Base-by-base conservation (phyloP, 306 rosid species). In the Sindora glabra region DNA sequence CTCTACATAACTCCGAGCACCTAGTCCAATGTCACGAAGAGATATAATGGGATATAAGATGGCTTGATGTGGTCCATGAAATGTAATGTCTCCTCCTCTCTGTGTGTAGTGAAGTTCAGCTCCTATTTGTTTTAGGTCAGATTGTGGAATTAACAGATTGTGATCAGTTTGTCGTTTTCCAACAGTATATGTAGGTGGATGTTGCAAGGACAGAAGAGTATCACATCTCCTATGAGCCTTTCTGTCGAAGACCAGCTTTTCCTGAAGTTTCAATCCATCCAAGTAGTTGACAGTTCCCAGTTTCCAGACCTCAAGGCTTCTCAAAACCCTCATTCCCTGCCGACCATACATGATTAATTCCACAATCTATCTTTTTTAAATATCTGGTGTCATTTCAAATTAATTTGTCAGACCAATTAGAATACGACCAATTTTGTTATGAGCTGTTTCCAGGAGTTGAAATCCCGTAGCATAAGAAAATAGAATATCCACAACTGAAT, bases 51-150 rank as follows among this genome's bases (percentile, higher is more conserved):
- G 96, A 63, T 88, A 86, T 37, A 86, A 56, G 14, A 92, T 67
- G 59, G 96, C 96, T 57, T 88, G 96, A 72, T 67, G 87, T 18
- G 96, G 95, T 68, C 96, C 96, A 54, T 92, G 98, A 69, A 79
- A 92, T 14, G 96, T 88, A 53, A 92, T 81, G 69, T 88, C 98
- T 18, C 98, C 90, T 57, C 98, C 98, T 46, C 96, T 71, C 46
- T 86, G 83, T 0, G 89, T 86, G 67, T 86, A 79, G 75, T 80
- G 79, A 59, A 92, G 79, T 34, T 86, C 83, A 53, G 96, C 96
- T 40, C 96, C 98, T 48, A 88, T 74, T 51, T 24, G 42, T 55
- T 80, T 72, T 30, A 92, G 73, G 15, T 92, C 85, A 1, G 88
- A 74, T 60, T 80, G 77, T 0, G 95, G 76, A 39, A 86, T 77